Evolutionary conservation across 2,329 filamentous ascomycete genomes (phyloP), one percentile per base, ranked within the genome.

Genomic region (Neocucurbitaria cava): DNA sequence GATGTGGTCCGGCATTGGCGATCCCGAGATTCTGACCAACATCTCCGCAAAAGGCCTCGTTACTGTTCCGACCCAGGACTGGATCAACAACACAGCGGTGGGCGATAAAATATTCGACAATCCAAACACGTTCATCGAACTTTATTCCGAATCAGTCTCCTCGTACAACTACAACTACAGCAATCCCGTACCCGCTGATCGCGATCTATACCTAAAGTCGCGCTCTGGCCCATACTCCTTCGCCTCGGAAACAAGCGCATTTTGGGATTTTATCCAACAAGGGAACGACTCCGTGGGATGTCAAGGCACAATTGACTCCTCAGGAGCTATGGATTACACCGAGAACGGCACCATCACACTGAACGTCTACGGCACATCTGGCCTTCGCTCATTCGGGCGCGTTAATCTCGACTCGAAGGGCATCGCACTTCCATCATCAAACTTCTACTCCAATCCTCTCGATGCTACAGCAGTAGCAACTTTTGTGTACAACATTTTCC

Each of bases 361-460:
- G 18, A 85, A 85, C 65, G 69, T 85, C 4, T 85, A 85, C 70
- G 83, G 83, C 8, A 85, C 83, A 0, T 84, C 82, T 0, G 83
- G 83, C 1, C 73, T 85, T 20, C 75, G 77, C 5, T 85, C 83
- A 2, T 68, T 75, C 0, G 82, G 82, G 1, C 73, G 75, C 4
- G 81, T 84, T 3, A 64, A 75, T 6, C 75, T 84, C 13, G 79
- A 82, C 43, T 67, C 70, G 1, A 77, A 77, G 1, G 80, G 79
- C 57, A 69, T 77, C 5, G 78, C 82, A 0, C 75, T 77, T 1
- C 75, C 80, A 0, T 72, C 75, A 38, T 58, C 60, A 2, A 76
- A 76, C 18, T 71, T 82, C 50, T 84, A 82, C 70, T 75, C 73
- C 21, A 63, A 84, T 59, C 71, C 77, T 0, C 78, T 76, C 17